Conservation (phyloP, 371 early-diverging fungal species). For the Mortierella sp. region DNA sequence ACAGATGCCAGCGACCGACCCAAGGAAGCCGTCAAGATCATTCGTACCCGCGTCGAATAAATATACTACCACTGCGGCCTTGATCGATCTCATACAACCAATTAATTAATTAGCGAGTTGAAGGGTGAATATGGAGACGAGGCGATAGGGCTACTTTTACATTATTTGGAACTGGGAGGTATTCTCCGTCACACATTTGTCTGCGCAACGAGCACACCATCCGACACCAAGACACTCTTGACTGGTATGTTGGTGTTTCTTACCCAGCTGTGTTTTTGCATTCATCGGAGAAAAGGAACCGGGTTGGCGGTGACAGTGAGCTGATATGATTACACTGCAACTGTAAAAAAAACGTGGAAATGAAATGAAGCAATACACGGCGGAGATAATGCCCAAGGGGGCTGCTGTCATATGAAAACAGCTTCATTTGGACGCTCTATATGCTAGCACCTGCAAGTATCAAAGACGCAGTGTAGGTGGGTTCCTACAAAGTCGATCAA, state of each 20-base stretch:
- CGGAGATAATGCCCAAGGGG: conserved; percentile 1
- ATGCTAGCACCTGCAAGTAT: not conserved
- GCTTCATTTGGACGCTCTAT: not conserved
- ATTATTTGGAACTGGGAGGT: not conserved
- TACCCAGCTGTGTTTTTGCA: not conserved
- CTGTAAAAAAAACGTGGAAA: conserved; percentile 9
- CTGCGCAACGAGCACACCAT: not conserved
- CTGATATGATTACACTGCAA: not conserved
- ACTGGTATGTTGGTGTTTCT: not conserved
- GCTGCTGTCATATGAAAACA: conserved; percentile 2
- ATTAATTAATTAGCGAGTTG: not conserved
- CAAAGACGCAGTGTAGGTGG: no score
- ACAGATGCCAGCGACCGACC: conserved; percentile 71
- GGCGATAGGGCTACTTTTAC: no score
- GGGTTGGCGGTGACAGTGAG: not conserved
- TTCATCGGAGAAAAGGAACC: not conserved
- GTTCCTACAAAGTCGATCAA: not conserved
- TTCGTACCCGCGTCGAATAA: conserved; percentile 56
- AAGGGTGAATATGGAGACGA: not conserved
- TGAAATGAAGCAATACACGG: not conserved
- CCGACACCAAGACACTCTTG: not conserved
- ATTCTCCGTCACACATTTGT: not conserved
- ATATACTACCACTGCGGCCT: not conserved
- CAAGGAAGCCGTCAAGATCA: conserved; percentile 60
- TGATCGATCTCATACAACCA: not conserved